A percentile compares a stretch with the other conserved stretches of the same genome.
phyloP scores from a whole-genome alignment of 805 yeast species.

The Spathaspora hagerdaliae region DNA sequence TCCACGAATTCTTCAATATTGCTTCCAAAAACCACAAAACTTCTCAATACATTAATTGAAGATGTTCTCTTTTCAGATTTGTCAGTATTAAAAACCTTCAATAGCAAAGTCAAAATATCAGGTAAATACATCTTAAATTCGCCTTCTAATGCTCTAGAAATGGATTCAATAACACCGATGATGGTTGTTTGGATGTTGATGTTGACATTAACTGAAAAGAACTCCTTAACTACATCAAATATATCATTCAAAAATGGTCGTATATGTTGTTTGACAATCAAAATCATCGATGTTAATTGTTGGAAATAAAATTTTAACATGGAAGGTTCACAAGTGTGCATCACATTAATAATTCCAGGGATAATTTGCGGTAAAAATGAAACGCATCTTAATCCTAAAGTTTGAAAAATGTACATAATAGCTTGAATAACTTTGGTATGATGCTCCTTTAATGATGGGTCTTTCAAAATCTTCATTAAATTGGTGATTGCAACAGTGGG shows the following conservation, averaged over 20 bases:
- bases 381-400: conserved; percentile 83
- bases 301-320: conserved; percentile 86
- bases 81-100: conserved; percentile 74
- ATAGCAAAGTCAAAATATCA: conserved; percentile 67
- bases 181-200: conserved; percentile 71
- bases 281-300: conserved; percentile 74
- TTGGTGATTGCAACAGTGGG: conserved; percentile 93
- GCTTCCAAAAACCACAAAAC: conserved; percentile 82
- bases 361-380: conserved; percentile 84
- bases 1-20: conserved; percentile 87
- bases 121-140: conserved; percentile 87
- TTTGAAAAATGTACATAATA: conserved; percentile 83
- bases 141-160: conserved; percentile 83
- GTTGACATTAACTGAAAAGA: conserved; percentile 47
- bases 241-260: conserved; percentile 77
- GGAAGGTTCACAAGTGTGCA: conserved; percentile 74
- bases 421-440: conserved; percentile 95
- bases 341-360: conserved; percentile 81
- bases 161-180: conserved; percentile 73
- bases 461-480: conserved; percentile 77
- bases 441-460: conserved; percentile 77
- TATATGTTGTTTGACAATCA: conserved; percentile 85
- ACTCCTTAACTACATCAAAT: conserved; percentile 70
- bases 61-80: conserved; percentile 57
- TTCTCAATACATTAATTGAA: conserved; percentile 69